Conservation (phyloP, 164 flowering plant genomes). For the Umbellularia californica region DNA sequence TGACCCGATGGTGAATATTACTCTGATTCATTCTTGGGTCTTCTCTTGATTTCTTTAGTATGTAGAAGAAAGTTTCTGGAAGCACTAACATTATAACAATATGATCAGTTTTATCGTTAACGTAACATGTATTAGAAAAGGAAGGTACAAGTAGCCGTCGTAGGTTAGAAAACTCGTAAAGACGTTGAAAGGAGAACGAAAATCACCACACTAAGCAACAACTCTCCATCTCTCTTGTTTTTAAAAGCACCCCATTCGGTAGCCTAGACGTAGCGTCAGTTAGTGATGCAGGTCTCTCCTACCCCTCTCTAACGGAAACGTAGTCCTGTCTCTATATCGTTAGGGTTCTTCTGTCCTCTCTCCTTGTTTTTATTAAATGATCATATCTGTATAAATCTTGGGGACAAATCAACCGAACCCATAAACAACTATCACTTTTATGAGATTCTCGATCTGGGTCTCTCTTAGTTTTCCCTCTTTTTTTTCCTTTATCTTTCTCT, state of each 20-base stretch:
- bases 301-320: slow-evolving; percentile 44
- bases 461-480: background rate
- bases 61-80: background rate
- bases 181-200: slow-evolving; percentile 73
- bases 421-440: background rate
- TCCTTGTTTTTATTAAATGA: background rate
- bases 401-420: background rate
- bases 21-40: background rate
- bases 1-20: background rate
- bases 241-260: slow-evolving; percentile 24
- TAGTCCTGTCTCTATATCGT: slow-evolving; percentile 1
- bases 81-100: background rate
- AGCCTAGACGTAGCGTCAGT: slow-evolving; percentile 67
- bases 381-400: background rate
- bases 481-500: background rate
- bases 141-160: slow-evolving; percentile 50
- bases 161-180: slow-evolving; percentile 61
- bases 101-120: background rate
- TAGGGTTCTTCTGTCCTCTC: background rate
- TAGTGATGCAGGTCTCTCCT: slow-evolving; percentile 46
- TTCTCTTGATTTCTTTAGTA: background rate
- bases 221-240: slow-evolving; percentile 18
- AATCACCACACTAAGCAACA: slow-evolving; percentile 59
- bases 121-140: background rate
- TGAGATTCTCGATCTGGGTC: background rate